These are phyloP conservation scores for Diospyros kaki DNA, from an alignment of 148 eudicot genomes.

Conservation along the genomic window DNA sequence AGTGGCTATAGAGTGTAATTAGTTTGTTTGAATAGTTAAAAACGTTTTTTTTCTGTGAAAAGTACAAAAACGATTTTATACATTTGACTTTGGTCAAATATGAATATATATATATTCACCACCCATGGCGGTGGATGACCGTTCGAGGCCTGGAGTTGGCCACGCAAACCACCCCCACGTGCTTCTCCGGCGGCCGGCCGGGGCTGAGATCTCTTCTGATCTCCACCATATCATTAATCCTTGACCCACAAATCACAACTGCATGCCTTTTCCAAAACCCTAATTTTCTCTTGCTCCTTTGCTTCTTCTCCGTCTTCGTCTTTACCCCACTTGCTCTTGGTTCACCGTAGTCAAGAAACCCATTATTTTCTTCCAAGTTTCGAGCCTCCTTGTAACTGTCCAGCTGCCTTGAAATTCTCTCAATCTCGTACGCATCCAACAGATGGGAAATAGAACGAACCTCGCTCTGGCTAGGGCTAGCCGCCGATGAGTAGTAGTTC, in stretches of 20 bases:
- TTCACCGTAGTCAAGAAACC: not conserved
- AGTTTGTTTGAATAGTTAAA: no score
- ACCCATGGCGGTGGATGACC: no score
- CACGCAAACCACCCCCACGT: slow-evolving; percentile 9
- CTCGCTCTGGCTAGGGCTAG: not conserved
- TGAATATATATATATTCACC: no score
- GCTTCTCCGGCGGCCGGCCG: slow-evolving; percentile 5
- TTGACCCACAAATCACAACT: slow-evolving; percentile 16
- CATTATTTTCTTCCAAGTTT: not conserved
- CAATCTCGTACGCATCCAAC: slow-evolving; percentile 40
- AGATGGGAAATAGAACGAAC: slow-evolving; percentile 22
- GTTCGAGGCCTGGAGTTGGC: slow-evolving; percentile 1
- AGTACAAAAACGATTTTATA: no score
- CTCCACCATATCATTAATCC: slow-evolving; percentile 23
- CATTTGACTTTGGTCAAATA: no score
- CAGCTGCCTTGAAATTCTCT: slow-evolving; percentile 33
- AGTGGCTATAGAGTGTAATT: no score
- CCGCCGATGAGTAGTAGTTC: not conserved
- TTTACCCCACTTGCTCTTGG: not conserved
- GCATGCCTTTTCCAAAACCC: slow-evolving; percentile 17
- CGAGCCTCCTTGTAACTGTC: slow-evolving; percentile 19
- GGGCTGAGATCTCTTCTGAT: not conserved
- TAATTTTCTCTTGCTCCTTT: not conserved
- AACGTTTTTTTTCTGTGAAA: no score
- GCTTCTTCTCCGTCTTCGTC: not conserved